A percentile compares a stretch with the other conserved stretches of the same genome.
Conservation (phyloP, 2,329 filamentous ascomycete genomes). For the Clathrospora elynae region DNA sequence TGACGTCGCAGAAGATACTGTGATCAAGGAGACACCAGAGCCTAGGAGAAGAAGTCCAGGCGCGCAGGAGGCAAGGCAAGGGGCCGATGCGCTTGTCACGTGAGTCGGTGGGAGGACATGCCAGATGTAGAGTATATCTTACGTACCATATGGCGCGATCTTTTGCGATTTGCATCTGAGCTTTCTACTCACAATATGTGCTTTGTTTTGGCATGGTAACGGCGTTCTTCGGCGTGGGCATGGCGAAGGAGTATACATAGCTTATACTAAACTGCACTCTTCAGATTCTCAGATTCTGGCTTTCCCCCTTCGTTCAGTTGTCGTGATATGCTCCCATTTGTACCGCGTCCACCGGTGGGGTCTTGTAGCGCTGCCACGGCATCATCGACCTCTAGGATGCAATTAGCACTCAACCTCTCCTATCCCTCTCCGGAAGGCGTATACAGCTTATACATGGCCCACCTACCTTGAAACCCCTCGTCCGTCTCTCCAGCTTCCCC, state of each 20-base stretch:
- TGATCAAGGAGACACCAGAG: slow-evolving; percentile 15
- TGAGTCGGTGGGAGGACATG: background rate
- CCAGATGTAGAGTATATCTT: no score
- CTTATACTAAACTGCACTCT: slow-evolving; percentile 39
- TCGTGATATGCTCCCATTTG: slow-evolving; percentile 49
- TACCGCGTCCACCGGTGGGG: slow-evolving; percentile 53
- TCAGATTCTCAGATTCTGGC: slow-evolving; percentile 26
- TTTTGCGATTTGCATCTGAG: background rate
- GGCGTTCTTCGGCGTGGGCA: slow-evolving; percentile 7
- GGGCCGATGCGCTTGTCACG: slow-evolving; percentile 1
- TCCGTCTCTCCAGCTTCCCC: slow-evolving; percentile 50
- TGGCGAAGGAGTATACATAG: background rate
- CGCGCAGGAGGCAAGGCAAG: slow-evolving; percentile 61
- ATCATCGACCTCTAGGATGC: slow-evolving; percentile 51
- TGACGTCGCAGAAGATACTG: background rate
- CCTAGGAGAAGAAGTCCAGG: slow-evolving; percentile 4
- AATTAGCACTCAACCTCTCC: slow-evolving; percentile 5
- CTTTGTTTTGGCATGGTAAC: slow-evolving; percentile 5
- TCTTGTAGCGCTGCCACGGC: slow-evolving; percentile 48
- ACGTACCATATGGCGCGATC: background rate
- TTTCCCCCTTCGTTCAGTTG: slow-evolving; percentile 36
- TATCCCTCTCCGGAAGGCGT: background rate
- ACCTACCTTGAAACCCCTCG: slow-evolving; percentile 53
- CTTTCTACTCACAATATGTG: background rate
- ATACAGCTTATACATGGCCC: slow-evolving; percentile 33